phyloP scores from a whole-genome alignment of 202 grass and related monocot species.

The Schoenoplectus tabernaemontani region DNA sequence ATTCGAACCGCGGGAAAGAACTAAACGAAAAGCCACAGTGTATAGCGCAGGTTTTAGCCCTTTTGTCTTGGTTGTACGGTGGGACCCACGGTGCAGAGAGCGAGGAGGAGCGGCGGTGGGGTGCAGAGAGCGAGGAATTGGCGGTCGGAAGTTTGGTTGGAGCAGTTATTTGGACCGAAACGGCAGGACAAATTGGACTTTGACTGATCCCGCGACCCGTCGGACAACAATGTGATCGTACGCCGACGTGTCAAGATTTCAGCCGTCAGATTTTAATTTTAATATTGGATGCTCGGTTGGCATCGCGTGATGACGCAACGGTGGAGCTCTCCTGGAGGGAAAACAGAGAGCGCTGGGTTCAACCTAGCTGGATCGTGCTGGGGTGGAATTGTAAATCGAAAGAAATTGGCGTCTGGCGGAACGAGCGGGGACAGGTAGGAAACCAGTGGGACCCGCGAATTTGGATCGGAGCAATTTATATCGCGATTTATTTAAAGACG shows the following conservation, averaged over 20 bases:
- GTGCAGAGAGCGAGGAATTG: neutral
- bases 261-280: slow-evolving; percentile 28
- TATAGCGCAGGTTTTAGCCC: too few species aligned
- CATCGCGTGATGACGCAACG: neutral
- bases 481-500: too few species aligned
- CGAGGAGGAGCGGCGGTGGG: neutral
- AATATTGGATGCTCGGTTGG: neutral
- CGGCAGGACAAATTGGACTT: neutral
- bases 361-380: neutral
- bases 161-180: neutral
- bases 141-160: neutral
- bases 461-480: too few species aligned
- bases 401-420: neutral
- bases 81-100: neutral
- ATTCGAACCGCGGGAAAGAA: slow-evolving; percentile 33
- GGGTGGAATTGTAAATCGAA: neutral
- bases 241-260: neutral
- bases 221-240: neutral
- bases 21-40: neutral
- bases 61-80: neutral
- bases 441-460: neutral
- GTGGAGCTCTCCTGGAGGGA: neutral
- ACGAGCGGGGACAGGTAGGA: neutral
- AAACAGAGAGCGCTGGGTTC: neutral
- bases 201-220: neutral